A percentile compares a stretch with the other conserved stretches of the same genome.
Evolutionary conservation across 495 filamentous ascomycete genomes (phyloP).

Genomic region (Neurospora discreta): DNA sequence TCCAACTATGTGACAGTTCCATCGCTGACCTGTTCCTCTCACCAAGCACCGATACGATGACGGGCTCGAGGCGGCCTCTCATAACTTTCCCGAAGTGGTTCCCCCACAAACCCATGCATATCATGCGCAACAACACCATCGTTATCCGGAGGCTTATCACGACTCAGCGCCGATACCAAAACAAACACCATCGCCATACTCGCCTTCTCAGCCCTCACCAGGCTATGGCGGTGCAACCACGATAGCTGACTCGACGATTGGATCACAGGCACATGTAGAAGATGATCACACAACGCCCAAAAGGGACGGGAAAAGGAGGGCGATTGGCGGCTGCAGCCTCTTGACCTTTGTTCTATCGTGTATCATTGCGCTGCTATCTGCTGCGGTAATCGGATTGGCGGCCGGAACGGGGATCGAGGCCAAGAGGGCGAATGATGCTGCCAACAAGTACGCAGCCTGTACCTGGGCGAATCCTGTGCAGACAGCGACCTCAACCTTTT

Average conservation of each 20-base stretch:
- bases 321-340: slow-evolving; percentile 25
- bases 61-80: slow-evolving; percentile 28
- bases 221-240: slow-evolving; percentile 5
- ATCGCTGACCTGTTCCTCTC: neutral
- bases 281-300: neutral
- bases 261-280: neutral
- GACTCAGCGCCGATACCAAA: neutral
- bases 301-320: neutral
- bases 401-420: slow-evolving; percentile 32
- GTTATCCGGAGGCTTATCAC: neutral
- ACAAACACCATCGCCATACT: neutral
- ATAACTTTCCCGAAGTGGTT: slow-evolving; percentile 29
- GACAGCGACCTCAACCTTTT: neutral
- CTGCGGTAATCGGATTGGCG: slow-evolving; percentile 32
- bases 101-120: slow-evolving; percentile 1
- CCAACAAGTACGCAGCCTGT: slow-evolving; percentile 16
- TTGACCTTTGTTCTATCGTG: slow-evolving; percentile 31
- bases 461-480: slow-evolving; percentile 5
- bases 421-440: slow-evolving; percentile 26
- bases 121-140: neutral
- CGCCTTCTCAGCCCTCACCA: neutral
- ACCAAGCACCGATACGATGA: slow-evolving; percentile 19
- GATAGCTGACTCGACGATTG: neutral
- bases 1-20: neutral
- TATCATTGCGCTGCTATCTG: slow-evolving; percentile 29